Evolutionary conservation across 352 stramenopile genomes (phyloP), one percentile per base, ranked within the genome.

Genomic region (Phytophthora idaei): DNA sequence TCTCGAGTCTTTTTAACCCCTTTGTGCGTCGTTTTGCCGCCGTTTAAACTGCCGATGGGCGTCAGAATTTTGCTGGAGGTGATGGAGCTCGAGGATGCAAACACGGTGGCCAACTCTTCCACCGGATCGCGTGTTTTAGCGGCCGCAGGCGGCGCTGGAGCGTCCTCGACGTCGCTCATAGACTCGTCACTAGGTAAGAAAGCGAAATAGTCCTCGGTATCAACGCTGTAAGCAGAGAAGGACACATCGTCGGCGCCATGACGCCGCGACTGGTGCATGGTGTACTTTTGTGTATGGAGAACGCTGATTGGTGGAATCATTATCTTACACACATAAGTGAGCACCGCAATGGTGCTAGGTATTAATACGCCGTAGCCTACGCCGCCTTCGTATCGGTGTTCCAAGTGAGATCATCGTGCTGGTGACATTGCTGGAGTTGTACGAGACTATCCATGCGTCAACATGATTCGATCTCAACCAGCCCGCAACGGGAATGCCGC

Each of bases 101-200:
- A 71, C 2, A 58, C 61, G 8, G 65, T 56, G n/a, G 56, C 58
- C 36, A 78, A 70, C 32, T 76, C 64, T 34, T 81, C 76, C 15
- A 71, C 71, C 5, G 50, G 21, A 31, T 76, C 71, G 45, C 25
- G 12, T 8, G 21, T 62, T 65, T 27, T 54, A 46, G 25, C 25
- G 27, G 45, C 27, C 51, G n/a, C 25, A 46, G 45, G 25, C 8
- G 65, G 58, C 7, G 17, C 17, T 31, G 61, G 50, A 32, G 48
- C 61, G 2, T 71, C 64, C 28, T 84, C 74, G 0, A 54, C 67
- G 46, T 76, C 73, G 34, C 68, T 81, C 39, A 76, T 63, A 37
- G 83, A 85, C 39, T 86, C 79, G 21, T 89, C 83, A 60, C 80
- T 92, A 4, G 83, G 80, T 41, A 89, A 37, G n/a, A 78, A 76